Evolutionary conservation across 768 basidiomycete species (phyloP), one percentile per base, ranked within the genome.

Genomic region (Leccinum uliginosum): DNA sequence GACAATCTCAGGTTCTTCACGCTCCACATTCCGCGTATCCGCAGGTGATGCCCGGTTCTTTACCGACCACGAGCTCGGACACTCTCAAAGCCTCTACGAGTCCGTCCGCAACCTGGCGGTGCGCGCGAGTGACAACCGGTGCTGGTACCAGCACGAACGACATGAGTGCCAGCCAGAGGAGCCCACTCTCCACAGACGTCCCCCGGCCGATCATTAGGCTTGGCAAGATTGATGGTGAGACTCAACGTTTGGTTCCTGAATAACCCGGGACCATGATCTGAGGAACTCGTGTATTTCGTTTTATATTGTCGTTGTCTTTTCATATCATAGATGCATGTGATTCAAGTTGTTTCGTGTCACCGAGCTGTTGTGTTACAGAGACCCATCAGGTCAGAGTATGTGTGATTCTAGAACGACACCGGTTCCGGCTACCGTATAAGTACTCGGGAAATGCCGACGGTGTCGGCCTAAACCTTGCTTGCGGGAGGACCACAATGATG

Each of bases 11-110:
- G 8, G 46, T 67, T 34, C 56, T 57, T 26, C 68, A 54, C 21
- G 68, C 67, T 19, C 66, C 66, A 12, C 46, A 50, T 29, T 66
- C 61, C 34, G 64, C 62, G 15, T 70, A 69, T 55, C 68, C 68
- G 2, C 64, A 68, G 38, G 50, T 59, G 17, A 69, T 69, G 68
- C 68, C 68, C 17, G 68, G 68, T 26, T 59, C 66, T 21, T 53
- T 69, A 23, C 57, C 62, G 19, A 32, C 59, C 40, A 12, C 15
- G 12, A 46, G 19, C n/a, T 4, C 23, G 24, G 55, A 50, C 30
- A 32, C 35, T 8, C 29, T 19, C 38, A 45, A 53, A 38, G 26
- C 21, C 23, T 51, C 38, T 6, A 27, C 15, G 17, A 17, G 21
- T 17, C 6, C 19, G 40, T 19, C 19, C 34, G 11, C 51, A 12